phyloP scores from a whole-genome alignment of 306 rosid species.

The peach (Prunus persica) region DNA sequence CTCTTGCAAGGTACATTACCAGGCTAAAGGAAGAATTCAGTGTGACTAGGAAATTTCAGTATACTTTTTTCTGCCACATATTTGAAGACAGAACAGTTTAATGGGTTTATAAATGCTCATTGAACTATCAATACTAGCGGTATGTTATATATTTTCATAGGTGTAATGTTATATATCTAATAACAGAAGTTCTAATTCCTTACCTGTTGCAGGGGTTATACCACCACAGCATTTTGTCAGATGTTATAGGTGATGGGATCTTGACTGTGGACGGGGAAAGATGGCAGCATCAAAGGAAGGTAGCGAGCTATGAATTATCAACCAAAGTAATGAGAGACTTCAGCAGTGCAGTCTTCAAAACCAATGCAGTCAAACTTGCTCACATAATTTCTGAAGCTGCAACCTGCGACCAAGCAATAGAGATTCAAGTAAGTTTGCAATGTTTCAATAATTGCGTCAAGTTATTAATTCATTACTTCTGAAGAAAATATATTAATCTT shows the following conservation, averaged over 20 bases:
- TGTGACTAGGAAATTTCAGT: neutral
- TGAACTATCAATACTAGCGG: too few species aligned
- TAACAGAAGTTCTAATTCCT: neutral
- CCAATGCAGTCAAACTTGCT: slow-evolving; percentile 21
- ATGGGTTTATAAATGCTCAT: too few species aligned
- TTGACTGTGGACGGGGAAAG: slow-evolving; percentile 33
- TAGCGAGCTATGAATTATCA: slow-evolving; percentile 36
- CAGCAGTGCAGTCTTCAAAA: slow-evolving; percentile 27
- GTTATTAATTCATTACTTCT: neutral
- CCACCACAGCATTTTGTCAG: slow-evolving; percentile 21
- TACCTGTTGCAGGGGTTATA: slow-evolving; percentile 12
- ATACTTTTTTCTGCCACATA: too few species aligned
- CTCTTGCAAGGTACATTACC: slow-evolving; percentile 8
- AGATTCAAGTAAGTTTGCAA: slow-evolving; percentile 24
- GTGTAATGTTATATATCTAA: neutral
- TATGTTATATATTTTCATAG: too few species aligned
- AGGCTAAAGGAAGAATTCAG: neutral
- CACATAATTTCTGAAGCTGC: slow-evolving; percentile 29
- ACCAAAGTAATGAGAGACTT: slow-evolving; percentile 30
- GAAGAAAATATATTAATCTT: neutral
- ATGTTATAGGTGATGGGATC: slow-evolving; percentile 21
- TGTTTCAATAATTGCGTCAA: neutral
- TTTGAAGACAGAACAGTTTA: too few species aligned
- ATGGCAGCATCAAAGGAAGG: slow-evolving; percentile 33
- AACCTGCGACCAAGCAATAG: neutral